Evolutionary conservation across 1,284 basidiomycete genomes (phyloP).

Genomic region (Tylopilus orsonianus): DNA sequence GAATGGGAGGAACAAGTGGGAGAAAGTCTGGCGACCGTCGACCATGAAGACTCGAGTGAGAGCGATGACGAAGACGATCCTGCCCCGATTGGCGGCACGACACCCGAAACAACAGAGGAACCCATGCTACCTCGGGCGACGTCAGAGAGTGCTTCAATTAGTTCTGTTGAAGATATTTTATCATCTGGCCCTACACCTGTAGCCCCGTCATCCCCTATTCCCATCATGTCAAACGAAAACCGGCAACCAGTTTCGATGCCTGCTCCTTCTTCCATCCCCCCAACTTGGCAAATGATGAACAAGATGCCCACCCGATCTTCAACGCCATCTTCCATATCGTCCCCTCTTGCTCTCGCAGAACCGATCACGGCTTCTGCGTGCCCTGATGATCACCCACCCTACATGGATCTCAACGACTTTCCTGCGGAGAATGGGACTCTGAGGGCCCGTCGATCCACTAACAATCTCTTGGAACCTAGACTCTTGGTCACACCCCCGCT

Average conservation of each 20-base stretch:
- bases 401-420: constrained; percentile 61
- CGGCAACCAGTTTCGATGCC: constrained; percentile 28
- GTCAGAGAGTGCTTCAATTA: constrained; percentile 47
- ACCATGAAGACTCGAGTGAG: constrained; percentile 44
- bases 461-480: constrained; percentile 67
- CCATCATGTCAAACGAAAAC: constrained; percentile 35
- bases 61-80: constrained; percentile 39
- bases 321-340: constrained; percentile 81
- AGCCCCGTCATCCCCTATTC: constrained; percentile 59
- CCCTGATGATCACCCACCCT: constrained; percentile 55
- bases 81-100: constrained; percentile 41
- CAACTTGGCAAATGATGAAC: constrained; percentile 46
- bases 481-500: constrained; percentile 70
- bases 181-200: constrained; percentile 67
- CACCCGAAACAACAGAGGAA: constrained; percentile 16
- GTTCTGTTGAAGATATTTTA: constrained; percentile 36
- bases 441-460: constrained; percentile 60
- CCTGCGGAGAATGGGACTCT: constrained; percentile 39
- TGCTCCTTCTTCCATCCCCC: constrained; percentile 28
- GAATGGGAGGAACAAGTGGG: constrained; percentile 95
- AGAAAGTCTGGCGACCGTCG: constrained; percentile 55
- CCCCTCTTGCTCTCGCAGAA: constrained; percentile 75
- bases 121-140: constrained; percentile 4
- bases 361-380: constrained; percentile 73
- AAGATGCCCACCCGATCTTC: constrained; percentile 73